A percentile compares a stretch with the other conserved stretches of the same genome.
Evolutionary conservation across 306 rosid species (phyloP).

Genomic region (Datisca glomerata): DNA sequence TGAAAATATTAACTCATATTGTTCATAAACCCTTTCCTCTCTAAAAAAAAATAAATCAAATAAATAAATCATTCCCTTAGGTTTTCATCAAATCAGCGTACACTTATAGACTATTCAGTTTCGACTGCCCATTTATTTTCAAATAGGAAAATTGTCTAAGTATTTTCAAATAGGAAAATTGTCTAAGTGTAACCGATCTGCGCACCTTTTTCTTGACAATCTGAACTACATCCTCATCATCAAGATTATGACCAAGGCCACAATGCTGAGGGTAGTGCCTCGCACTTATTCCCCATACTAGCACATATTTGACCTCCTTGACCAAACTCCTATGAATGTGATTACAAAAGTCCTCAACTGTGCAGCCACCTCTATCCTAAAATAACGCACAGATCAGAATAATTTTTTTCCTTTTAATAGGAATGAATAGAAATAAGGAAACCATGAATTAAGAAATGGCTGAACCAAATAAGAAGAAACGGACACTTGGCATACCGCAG

Average conservation of each 20-base stretch:
- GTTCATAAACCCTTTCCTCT: no score
- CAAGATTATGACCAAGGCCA: constrained; percentile 68
- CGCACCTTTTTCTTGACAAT: constrained; percentile 96
- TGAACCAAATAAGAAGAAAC: constrained; percentile 11
- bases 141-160: no score
- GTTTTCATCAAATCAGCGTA: no score
- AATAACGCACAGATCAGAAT: constrained; percentile 10
- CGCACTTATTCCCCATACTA: constrained; percentile 94
- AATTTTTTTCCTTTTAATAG: no score
- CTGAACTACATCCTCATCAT: constrained; percentile 94
- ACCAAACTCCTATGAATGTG: constrained; percentile 92
- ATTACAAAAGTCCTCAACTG: constrained; percentile 92
- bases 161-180: background rate
- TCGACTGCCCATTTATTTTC: no score
- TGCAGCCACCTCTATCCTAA: constrained; percentile 97
- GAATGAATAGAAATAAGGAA: no score
- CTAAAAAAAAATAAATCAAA: no score
- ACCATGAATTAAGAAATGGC: no score
- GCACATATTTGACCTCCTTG: constrained; percentile 95
- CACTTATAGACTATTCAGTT: no score
- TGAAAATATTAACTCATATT: no score
- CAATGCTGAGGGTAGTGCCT: constrained; percentile 98
- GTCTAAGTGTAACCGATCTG: background rate
- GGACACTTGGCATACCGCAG: constrained; percentile 52
- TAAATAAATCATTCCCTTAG: no score